These are phyloP conservation scores for Bruguiera gymnorhiza DNA, from an alignment of 345 rosid species.

Conservation along the genomic window DNA sequence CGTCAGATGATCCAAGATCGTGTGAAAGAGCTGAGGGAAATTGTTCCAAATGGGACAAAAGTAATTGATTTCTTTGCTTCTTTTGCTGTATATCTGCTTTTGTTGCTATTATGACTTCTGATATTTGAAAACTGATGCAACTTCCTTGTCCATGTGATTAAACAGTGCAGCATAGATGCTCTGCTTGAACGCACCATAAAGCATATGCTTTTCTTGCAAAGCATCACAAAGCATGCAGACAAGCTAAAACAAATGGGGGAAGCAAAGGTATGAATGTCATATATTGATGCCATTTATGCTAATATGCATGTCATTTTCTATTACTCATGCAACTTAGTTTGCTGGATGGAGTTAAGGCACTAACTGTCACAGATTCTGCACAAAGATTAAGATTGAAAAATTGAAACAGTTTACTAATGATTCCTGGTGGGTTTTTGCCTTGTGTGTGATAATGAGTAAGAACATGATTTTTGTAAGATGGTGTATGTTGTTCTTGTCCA, in stretches of 20 bases:
- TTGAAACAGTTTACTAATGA: not conserved
- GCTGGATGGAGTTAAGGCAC: too few relatives aligned
- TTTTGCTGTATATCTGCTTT: conserved; percentile 1
- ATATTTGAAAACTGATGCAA: conserved; percentile 3
- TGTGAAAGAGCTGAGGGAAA: conserved; percentile 93
- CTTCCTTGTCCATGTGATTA: conserved; percentile 18
- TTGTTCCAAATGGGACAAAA: conserved; percentile 91
- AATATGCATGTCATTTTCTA: not conserved
- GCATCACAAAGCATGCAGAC: conserved; percentile 89
- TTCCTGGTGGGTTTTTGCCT: not conserved
- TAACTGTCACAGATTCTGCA: too few relatives aligned
- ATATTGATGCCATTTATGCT: not conserved
- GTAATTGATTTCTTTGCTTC: conserved; percentile 40
- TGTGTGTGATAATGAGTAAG: not conserved
- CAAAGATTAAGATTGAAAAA: not conserved
- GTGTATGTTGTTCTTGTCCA: conserved; percentile 5
- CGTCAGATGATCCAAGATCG: conserved; percentile 99
- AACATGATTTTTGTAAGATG: conserved; percentile 3
- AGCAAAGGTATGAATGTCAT: conserved; percentile 53
- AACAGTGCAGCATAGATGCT: conserved; percentile 99
- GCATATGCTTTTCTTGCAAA: conserved; percentile 98
- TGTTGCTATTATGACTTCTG: not conserved
- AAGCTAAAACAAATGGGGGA: conserved; percentile 78
- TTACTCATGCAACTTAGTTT: not conserved
- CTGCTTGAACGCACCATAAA: conserved; percentile 87